phyloP scores from a whole-genome alignment of 306 rosid species.

The Clitoria ternatea region DNA sequence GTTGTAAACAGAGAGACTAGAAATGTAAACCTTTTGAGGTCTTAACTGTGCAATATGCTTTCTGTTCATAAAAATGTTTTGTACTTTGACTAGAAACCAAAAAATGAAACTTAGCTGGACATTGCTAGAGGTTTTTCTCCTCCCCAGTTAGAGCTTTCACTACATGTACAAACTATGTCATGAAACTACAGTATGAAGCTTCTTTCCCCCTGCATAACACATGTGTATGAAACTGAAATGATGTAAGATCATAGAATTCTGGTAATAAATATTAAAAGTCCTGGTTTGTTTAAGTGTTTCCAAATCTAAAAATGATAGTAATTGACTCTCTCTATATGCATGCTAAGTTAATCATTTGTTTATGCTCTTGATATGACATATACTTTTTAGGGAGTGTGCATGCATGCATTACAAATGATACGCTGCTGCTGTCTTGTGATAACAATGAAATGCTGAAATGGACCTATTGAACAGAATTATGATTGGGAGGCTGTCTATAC shows the following conservation, averaged over 20 bases:
- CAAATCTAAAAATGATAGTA: background rate
- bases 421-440: background rate
- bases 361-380: background rate
- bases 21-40: conserved; percentile 9
- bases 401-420: background rate
- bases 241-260: background rate
- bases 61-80: conserved; percentile 14
- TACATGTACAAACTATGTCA: background rate
- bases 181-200: background rate
- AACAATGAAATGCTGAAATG: background rate
- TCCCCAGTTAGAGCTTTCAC: background rate
- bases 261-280: background rate
- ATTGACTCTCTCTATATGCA: background rate
- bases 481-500: background rate
- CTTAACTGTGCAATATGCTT: background rate
- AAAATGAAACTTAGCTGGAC: background rate
- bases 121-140: background rate
- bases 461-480: background rate
- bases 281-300: background rate
- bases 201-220: background rate
- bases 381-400: background rate
- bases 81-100: background rate
- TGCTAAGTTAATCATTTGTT: background rate
- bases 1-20: background rate
- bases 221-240: background rate